These are phyloP conservation scores for Hypoxylon sp. DNA, from an alignment of 2,329 filamentous ascomycete species.

Conservation along the genomic window DNA sequence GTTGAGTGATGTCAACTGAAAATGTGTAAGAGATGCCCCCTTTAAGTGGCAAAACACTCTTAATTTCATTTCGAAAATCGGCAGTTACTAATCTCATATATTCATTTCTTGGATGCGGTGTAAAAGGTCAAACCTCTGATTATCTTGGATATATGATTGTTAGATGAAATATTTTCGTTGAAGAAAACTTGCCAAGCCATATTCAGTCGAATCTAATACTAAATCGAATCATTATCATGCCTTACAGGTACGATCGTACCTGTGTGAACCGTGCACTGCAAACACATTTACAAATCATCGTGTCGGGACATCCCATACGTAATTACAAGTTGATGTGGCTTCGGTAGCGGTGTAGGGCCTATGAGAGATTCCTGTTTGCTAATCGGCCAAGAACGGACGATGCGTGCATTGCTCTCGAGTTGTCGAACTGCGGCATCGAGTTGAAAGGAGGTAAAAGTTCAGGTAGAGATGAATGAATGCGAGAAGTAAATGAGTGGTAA, in stretches of 20 bases:
- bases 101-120: background rate
- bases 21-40: background rate
- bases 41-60: background rate
- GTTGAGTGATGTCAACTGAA: background rate
- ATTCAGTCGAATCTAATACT: conserved; percentile 34
- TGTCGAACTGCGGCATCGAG: background rate
- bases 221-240: conserved; percentile 45
- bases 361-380: conserved; percentile 28
- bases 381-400: conserved; percentile 22
- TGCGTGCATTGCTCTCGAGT: conserved; percentile 5
- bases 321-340: conserved; percentile 24
- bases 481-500: conserved; percentile 18
- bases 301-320: conserved; percentile 16
- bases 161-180: conserved; percentile 20
- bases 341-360: conserved; percentile 36
- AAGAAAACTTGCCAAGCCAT: conserved; percentile 33
- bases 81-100: background rate
- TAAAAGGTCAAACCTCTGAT: background rate
- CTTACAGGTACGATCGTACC: conserved; percentile 32
- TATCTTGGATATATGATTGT: background rate
- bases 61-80: background rate
- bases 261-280: conserved; percentile 2
- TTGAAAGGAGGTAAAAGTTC: background rate
- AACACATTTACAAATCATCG: conserved; percentile 5
- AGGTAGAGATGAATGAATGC: background rate